Base-by-base conservation (phyloP, 2,329 filamentous ascomycete genomes). In the Stagonosporopsis rhizophila region DNA sequence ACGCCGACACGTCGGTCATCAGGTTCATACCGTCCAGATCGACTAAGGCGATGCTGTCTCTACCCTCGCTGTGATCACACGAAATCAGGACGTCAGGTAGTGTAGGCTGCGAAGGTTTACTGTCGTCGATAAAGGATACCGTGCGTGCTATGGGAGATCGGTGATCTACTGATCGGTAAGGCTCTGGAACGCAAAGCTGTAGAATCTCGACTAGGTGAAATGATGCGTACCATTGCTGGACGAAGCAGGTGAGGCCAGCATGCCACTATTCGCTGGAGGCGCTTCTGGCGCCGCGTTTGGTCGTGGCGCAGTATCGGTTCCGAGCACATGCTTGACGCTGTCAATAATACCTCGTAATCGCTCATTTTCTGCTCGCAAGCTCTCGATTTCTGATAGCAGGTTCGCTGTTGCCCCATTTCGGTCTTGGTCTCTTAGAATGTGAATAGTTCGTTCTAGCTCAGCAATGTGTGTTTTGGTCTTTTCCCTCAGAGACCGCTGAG, bases 401-500 rank as follows among this genome's bases (percentile, higher is more conserved):
- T 64, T 72, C 19, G 69, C 61, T 17, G 70, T 74, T 2, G 68
- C 66, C 14, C 67, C 70, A 61, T 73, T 72, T 27, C 65, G 56
- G 40, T 75, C 73, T 46, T 75, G 70, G 20, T 71, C 63, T 25
- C 68, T 53, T 6, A 75, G 54, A n/a, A 75, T 72, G 46, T 73
- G 62, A 23, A 75, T 74, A 2, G 72, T 74, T 25, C 71, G 67
- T 48, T 75, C 72, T 2, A 75, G 65, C 44, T 75, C 72, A 8
- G 73, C 72, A 44, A 75, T 75, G 20, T 75, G 72, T 8, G 70
- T 71, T 39, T 75, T 75, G 1, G 73, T 75, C 62, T 75, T 75
- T 45, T 75, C 73, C 48, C 73, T 52, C 19, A 75, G 56, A 3
- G 72, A 74, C 27, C 73, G 58, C 44, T 75, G 72, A 28, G 73